These are phyloP conservation scores for Colletotrichum euphorbiae DNA, from an alignment of 2,329 filamentous ascomycete genomes.

Conservation along the genomic window DNA sequence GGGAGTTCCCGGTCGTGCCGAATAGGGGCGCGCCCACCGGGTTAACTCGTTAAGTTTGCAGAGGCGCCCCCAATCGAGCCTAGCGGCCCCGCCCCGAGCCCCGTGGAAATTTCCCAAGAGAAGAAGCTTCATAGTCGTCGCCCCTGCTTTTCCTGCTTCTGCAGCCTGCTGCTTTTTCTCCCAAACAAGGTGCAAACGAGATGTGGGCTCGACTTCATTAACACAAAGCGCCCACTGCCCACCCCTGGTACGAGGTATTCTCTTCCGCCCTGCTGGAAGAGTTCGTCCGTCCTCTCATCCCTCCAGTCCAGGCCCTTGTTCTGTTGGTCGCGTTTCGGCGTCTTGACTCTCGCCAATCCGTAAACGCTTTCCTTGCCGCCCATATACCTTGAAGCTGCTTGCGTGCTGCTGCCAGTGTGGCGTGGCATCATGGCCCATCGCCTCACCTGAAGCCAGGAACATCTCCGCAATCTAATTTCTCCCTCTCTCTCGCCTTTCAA, in stretches of 20 bases:
- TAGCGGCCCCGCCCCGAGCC: conserved; percentile 27
- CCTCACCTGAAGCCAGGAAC: conserved; percentile 39
- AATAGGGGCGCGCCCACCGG: conserved; percentile 29
- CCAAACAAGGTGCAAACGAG: conserved; percentile 34
- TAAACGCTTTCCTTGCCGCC: conserved; percentile 28
- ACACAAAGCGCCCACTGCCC: conserved; percentile 25
- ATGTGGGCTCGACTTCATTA: conserved; percentile 33
- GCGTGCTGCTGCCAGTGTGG: conserved; percentile 11
- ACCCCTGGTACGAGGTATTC: conserved; percentile 28
- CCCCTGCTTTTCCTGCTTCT: background rate
- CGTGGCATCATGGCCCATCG: conserved; percentile 30
- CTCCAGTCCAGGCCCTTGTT: conserved; percentile 12
- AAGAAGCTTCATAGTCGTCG: conserved; percentile 12
- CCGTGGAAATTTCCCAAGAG: conserved; percentile 37
- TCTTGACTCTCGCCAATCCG: too few relatives aligned
- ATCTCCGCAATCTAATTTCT: conserved; percentile 34
- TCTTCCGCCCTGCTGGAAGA: conserved; percentile 11
- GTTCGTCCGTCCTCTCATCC: background rate
- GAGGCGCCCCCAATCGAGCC: conserved; percentile 11
- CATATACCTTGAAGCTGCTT: conserved; percentile 9
- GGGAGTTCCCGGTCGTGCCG: conserved; percentile 29
- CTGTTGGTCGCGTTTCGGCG: background rate
- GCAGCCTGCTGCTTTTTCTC: conserved; percentile 16
- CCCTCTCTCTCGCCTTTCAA: background rate
- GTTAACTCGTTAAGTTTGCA: conserved; percentile 15